Conservation (phyloP, 345 rosid genomes). For the Bruguiera parviflora region DNA sequence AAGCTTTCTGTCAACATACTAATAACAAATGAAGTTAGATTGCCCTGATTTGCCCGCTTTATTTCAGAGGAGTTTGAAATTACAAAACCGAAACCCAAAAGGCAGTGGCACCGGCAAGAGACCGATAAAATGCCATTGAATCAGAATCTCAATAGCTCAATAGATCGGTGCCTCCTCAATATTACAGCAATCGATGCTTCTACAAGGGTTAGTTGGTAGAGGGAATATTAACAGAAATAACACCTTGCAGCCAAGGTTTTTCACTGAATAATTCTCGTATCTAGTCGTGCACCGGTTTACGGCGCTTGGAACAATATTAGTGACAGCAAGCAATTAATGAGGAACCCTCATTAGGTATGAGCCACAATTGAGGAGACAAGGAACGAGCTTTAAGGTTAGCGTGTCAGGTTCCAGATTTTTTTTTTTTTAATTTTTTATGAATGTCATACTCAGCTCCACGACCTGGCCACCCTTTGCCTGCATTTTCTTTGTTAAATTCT, state of each 20-base stretch:
- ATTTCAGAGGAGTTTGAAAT: neutral
- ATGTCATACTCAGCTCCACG: conserved; percentile 44
- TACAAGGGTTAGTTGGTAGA: too few relatives aligned
- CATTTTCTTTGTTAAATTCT: conserved; percentile 8
- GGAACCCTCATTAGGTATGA: conserved; percentile 27
- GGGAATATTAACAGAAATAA: too few relatives aligned
- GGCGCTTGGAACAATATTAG: too few relatives aligned
- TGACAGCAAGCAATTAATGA: neutral
- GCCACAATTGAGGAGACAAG: conserved; percentile 31
- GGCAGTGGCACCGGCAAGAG: too few relatives aligned
- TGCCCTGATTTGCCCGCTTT: neutral
- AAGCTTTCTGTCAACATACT: too few relatives aligned
- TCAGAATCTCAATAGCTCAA: too few relatives aligned
- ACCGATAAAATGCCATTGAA: too few relatives aligned
- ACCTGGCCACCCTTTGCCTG: conserved; percentile 37
- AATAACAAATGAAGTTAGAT: neutral
- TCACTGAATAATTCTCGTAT: too few relatives aligned
- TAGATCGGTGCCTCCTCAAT: too few relatives aligned
- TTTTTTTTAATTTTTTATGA: conserved; percentile 14
- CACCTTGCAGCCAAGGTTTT: too few relatives aligned
- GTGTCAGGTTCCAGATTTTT: conserved; percentile 27
- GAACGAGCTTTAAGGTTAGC: conserved; percentile 41
- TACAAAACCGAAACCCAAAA: neutral
- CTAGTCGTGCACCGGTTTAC: too few relatives aligned
- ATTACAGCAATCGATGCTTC: too few relatives aligned